Evolutionary conservation across 78 protist genomes (phyloP).

Genomic region (Diacronema lutheri): DNA sequence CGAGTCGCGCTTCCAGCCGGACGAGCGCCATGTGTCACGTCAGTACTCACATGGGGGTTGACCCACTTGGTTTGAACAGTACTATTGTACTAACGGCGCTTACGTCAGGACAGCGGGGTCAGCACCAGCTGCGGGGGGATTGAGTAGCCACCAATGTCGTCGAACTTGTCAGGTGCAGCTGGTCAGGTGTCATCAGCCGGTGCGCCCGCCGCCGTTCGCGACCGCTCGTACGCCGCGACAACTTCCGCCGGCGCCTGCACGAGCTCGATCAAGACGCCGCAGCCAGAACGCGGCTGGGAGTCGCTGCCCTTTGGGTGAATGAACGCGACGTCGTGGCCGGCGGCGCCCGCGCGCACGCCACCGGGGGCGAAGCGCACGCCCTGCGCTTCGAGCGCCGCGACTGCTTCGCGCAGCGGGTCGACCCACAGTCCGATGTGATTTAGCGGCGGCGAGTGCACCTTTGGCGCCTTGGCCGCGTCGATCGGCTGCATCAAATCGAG

Average conservation of each 20-base stretch:
- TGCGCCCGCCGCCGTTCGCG: not conserved
- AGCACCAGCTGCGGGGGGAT: too few species aligned
- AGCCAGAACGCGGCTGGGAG: not conserved
- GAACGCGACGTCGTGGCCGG: constrained; percentile 14
- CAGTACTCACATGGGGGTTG: too few species aligned
- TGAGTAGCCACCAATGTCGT: too few species aligned
- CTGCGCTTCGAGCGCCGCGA: not conserved
- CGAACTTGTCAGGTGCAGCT: too few species aligned
- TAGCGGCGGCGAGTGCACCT: constrained; percentile 35
- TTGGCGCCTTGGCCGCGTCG: not conserved
- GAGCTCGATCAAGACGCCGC: constrained; percentile 4
- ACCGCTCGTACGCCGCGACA: not conserved
- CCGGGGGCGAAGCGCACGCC: constrained; percentile 20
- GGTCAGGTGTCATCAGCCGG: too few species aligned
- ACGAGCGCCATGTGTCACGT: too few species aligned
- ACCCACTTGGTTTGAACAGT: too few species aligned
- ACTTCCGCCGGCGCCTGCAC: constrained; percentile 20
- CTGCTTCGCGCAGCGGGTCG: constrained; percentile 10
- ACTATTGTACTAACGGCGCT: too few species aligned
- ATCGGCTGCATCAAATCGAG: constrained; percentile 37
- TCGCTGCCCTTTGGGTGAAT: not conserved
- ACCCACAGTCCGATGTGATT: constrained; percentile 42
- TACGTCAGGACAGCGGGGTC: too few species aligned
- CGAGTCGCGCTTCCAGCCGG: too few species aligned
- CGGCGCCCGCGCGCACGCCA: constrained; percentile 5